Evolutionary conservation across 139 green algal species (phyloP).

Genomic region (Monoraphidium neglectum): DNA sequence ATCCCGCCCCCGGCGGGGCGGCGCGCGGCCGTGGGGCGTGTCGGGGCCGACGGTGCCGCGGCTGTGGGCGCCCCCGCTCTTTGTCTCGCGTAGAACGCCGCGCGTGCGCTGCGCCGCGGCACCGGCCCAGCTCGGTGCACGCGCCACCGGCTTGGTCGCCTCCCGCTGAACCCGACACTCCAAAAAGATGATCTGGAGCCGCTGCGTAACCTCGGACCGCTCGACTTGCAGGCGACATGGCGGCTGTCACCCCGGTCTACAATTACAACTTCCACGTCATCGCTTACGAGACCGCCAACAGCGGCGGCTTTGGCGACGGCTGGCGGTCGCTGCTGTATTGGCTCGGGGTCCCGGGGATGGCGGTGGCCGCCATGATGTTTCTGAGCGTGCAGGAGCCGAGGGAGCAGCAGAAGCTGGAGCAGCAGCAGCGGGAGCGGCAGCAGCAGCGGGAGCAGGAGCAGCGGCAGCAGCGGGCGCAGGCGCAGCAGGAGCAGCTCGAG

Average conservation of each 20-base stretch:
- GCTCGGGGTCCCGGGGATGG: constrained; percentile 69
- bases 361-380: constrained; percentile 55
- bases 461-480: neutral
- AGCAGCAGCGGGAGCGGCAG: constrained; percentile 16
- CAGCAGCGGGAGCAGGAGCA: neutral
- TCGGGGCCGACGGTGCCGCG: too few species aligned
- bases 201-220: too few species aligned
- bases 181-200: too few species aligned
- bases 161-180: too few species aligned
- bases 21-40: too few species aligned
- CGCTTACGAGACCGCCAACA: constrained; percentile 28
- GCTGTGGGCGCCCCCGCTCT: too few species aligned
- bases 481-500: neutral
- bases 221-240: constrained; percentile 77
- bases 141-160: too few species aligned
- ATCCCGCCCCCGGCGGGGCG: too few species aligned
- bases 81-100: too few species aligned
- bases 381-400: constrained; percentile 68
- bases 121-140: too few species aligned
- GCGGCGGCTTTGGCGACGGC: constrained; percentile 16
- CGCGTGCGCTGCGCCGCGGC: too few species aligned
- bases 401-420: neutral
- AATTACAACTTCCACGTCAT: constrained; percentile 74
- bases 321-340: constrained; percentile 71
- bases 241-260: constrained; percentile 78